Conservation (phyloP, 1,284 basidiomycete species). For the Trichosporon inkin region DNA sequence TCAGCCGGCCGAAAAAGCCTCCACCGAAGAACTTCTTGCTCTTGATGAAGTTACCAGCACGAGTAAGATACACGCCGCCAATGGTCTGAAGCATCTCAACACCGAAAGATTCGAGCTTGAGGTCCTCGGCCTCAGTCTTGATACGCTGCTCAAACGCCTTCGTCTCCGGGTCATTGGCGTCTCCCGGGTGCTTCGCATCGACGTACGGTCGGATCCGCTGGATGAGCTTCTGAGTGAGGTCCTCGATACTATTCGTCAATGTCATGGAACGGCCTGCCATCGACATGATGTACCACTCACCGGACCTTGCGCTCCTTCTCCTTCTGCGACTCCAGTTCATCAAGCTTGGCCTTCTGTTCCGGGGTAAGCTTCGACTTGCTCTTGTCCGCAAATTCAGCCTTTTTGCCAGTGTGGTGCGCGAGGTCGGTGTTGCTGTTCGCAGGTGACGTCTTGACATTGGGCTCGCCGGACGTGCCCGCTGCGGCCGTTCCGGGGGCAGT, state of each 20-base stretch:
- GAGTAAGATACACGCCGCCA: slow-evolving; percentile 85
- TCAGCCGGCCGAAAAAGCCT: slow-evolving; percentile 81
- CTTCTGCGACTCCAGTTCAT: slow-evolving; percentile 72
- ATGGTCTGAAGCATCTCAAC: slow-evolving; percentile 78
- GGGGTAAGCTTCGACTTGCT: slow-evolving; percentile 63
- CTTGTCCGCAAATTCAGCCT: slow-evolving; percentile 49
- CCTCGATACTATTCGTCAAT: slow-evolving; percentile 53
- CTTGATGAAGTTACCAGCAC: slow-evolving; percentile 88
- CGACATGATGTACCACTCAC: slow-evolving; percentile 29
- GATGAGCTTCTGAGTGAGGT: slow-evolving; percentile 69
- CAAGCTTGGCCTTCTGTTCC: slow-evolving; percentile 78
- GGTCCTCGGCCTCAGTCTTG: slow-evolving; percentile 82
- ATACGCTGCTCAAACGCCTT: slow-evolving; percentile 71
- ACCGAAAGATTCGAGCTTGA: slow-evolving; percentile 97
- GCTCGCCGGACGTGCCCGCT: neutral
- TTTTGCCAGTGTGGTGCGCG: slow-evolving; percentile 40
- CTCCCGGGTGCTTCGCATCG: slow-evolving; percentile 82
- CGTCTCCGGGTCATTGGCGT: slow-evolving; percentile 78
- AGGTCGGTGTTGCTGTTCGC: slow-evolving; percentile 19
- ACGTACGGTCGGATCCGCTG: slow-evolving; percentile 82
- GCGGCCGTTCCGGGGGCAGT: slow-evolving; percentile 9
- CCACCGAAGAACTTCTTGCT: slow-evolving; percentile 78
- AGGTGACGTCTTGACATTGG: slow-evolving; percentile 22
- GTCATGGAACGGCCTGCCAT: neutral
- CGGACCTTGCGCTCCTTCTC: slow-evolving; percentile 71